Conservation (phyloP, 768 basidiomycete species). For the Tricholoma terreum region DNA sequence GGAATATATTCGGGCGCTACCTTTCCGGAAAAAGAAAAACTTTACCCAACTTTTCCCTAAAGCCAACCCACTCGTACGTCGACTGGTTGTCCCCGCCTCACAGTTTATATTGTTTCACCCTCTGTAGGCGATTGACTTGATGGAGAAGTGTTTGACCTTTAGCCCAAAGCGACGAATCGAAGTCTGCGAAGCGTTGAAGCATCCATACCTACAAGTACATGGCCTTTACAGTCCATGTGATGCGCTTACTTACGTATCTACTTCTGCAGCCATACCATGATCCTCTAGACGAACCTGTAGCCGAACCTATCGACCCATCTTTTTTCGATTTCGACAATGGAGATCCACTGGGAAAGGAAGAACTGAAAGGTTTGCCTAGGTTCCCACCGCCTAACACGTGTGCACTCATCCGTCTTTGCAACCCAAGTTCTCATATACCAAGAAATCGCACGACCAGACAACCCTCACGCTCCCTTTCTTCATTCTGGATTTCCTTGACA, state of each 20-base stretch:
- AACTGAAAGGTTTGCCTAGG: constrained; percentile 54
- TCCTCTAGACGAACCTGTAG: constrained; percentile 83
- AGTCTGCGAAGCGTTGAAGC: constrained; percentile 81
- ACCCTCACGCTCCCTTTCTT: constrained; percentile 15
- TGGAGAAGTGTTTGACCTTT: constrained; percentile 81
- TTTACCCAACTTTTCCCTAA: constrained; percentile 70
- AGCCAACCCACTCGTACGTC: constrained; percentile 61
- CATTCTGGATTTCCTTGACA: background rate
- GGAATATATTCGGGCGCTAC: constrained; percentile 86
- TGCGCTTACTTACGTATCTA: background rate
- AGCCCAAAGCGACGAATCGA: constrained; percentile 86
- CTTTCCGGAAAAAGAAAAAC: constrained; percentile 77
- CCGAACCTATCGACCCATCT: constrained; percentile 66
- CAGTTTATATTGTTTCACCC: background rate
- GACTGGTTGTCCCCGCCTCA: constrained; percentile 10
- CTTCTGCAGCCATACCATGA: constrained; percentile 78
- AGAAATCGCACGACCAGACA: constrained; percentile 42
- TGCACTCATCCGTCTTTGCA: background rate
- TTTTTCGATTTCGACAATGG: constrained; percentile 86
- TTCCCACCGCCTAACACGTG: constrained; percentile 1
- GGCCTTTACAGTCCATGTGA: background rate
- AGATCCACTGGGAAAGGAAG: constrained; percentile 59
- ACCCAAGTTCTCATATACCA: constrained; percentile 46
- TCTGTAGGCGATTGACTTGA: constrained; percentile 64
- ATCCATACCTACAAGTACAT: constrained; percentile 82